A percentile compares a stretch with the other conserved stretches of the same genome.
phyloP scores from a whole-genome alignment of 345 rosid genomes.

The Eutrema yunnanense region DNA sequence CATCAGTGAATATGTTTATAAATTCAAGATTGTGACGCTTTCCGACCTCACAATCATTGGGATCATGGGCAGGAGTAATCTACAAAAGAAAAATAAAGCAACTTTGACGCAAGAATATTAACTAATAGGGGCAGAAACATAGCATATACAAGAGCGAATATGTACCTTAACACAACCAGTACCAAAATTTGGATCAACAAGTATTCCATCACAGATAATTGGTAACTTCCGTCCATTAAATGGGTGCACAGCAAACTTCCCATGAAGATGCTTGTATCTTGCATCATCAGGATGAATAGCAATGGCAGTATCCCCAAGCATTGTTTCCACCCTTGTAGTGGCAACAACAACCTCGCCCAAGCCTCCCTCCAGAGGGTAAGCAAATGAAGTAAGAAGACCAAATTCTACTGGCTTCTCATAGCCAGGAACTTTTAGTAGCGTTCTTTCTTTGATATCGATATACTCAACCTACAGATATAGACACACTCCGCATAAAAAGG shows the following conservation, averaged over 20 bases:
- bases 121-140: not conserved
- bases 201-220: slow-evolving; percentile 65
- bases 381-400: slow-evolving; percentile 88
- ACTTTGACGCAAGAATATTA: not conserved
- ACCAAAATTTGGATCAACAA: slow-evolving; percentile 87
- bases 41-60: slow-evolving; percentile 92
- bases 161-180: slow-evolving; percentile 97
- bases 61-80: slow-evolving; percentile 99
- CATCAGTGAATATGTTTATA: slow-evolving; percentile 85
- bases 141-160: slow-evolving; percentile 8
- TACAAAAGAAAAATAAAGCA: slow-evolving; percentile 29
- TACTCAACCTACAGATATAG: slow-evolving; percentile 64
- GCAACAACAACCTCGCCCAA: slow-evolving; percentile 92
- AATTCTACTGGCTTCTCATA: slow-evolving; percentile 84
- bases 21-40: slow-evolving; percentile 78
- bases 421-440: slow-evolving; percentile 65
- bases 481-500: slow-evolving; percentile 17
- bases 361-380: slow-evolving; percentile 75
- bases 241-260: slow-evolving; percentile 83
- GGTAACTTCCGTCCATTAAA: slow-evolving; percentile 86
- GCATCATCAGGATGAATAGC: slow-evolving; percentile 88
- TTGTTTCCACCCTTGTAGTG: slow-evolving; percentile 95
- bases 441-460: slow-evolving; percentile 65
- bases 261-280: slow-evolving; percentile 81
- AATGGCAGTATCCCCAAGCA: slow-evolving; percentile 97